Evolutionary conservation across 495 filamentous ascomycete genomes (phyloP).

Genomic region (Parmelia sp.): DNA sequence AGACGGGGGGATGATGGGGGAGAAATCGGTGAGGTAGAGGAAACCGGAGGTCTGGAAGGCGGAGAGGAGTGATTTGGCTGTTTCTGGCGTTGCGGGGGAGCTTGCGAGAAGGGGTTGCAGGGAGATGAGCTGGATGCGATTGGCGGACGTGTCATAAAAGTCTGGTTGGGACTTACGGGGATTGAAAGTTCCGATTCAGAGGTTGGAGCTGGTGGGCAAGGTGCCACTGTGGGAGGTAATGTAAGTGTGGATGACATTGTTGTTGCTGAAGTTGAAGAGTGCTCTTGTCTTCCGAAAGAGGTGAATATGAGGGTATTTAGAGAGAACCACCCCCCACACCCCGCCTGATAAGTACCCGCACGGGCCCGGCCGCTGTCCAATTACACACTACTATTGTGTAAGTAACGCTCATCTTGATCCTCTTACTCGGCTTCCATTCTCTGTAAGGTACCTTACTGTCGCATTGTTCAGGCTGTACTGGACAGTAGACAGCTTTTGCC

Average conservation of each 20-base stretch:
- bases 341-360: not conserved
- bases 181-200: not conserved
- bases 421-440: too few relatives aligned
- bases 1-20: slow-evolving; percentile 51
- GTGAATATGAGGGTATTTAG: not conserved
- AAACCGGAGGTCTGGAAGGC: slow-evolving; percentile 87
- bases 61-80: slow-evolving; percentile 63
- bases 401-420: too few relatives aligned
- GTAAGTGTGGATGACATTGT: not conserved
- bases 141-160: slow-evolving; percentile 8
- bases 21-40: slow-evolving; percentile 78
- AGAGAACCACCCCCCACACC: not conserved
- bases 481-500: too few relatives aligned
- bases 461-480: not conserved
- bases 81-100: slow-evolving; percentile 53
- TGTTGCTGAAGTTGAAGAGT: not conserved
- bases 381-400: too few relatives aligned
- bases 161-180: slow-evolving; percentile 1
- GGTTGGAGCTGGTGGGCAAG: not conserved
- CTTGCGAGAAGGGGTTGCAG: slow-evolving; percentile 69
- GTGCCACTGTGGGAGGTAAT: slow-evolving; percentile 9
- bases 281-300: not conserved
- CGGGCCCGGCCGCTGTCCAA: not conserved
- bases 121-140: slow-evolving; percentile 64
- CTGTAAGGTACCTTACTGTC: not conserved